Evolutionary conservation across 2,329 filamentous ascomycete species (phyloP).

Genomic region (Aquanectria penicillioides): DNA sequence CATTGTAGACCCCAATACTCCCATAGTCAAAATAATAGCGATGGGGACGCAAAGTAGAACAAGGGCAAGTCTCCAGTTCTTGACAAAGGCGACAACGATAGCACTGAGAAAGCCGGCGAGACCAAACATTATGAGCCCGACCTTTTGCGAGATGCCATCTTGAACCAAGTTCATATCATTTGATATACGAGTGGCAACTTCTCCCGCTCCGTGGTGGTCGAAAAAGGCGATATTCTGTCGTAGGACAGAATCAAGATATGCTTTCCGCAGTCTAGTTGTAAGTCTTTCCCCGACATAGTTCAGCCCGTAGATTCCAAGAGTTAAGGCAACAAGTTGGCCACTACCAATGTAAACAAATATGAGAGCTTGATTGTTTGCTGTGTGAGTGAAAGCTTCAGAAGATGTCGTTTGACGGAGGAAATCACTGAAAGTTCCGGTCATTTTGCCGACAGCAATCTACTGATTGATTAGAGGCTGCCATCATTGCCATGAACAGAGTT

Average conservation of each 20-base stretch:
- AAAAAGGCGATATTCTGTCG: conserved; percentile 62
- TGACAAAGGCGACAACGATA: conserved; percentile 83
- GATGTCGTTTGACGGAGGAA: conserved; percentile 38
- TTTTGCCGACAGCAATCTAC: neutral
- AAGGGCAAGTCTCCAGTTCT: conserved; percentile 85
- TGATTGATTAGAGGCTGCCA: neutral
- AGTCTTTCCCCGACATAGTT: conserved; percentile 40
- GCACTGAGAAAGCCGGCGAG: conserved; percentile 80
- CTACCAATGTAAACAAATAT: conserved; percentile 83
- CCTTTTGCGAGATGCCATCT: conserved; percentile 85
- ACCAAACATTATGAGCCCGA: conserved; percentile 74
- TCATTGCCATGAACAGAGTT: conserved; percentile 59
- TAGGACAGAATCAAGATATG: conserved; percentile 56
- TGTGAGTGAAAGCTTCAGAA: conserved; percentile 62
- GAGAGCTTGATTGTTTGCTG: conserved; percentile 64
- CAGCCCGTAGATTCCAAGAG: conserved; percentile 77
- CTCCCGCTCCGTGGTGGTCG: conserved; percentile 51
- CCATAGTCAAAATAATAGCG: conserved; percentile 72
- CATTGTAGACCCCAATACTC: conserved; percentile 78
- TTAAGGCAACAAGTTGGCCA: conserved; percentile 77
- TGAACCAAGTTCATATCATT: conserved; percentile 87
- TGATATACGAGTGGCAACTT: conserved; percentile 65
- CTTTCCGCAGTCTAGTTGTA: conserved; percentile 52
- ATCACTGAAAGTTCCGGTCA: neutral
- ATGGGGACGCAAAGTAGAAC: conserved; percentile 81